Base-by-base conservation (phyloP, 108 stramenopile genomes). In the Nitzschia sp. region DNA sequence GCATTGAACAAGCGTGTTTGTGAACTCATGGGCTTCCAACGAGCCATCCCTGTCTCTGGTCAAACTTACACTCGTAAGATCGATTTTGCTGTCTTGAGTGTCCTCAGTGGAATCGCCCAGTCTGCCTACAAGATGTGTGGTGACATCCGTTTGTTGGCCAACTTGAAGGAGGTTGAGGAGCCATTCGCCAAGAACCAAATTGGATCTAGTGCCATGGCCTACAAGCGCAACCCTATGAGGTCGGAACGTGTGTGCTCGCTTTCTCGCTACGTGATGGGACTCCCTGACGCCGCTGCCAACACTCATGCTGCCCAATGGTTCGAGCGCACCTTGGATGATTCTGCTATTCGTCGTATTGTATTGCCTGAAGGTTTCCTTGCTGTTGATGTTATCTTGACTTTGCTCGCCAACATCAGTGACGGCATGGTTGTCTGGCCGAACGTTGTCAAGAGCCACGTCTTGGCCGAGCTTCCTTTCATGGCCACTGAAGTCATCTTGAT, bases 21-120 rank as follows among this genome's bases (percentile, higher is more conserved):
- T 53, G 80, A 89, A 62, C 79, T 92, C 64, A 95, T 99, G 96
- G 96, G 96, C 8, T 98, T 99, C 84, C 68, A 86, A 53, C 81
- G 84, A 77, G 82, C 83, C 46, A 88, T 98, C 55, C 73, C 95
- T 55, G 96, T 99, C 11, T 95, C 95, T 34, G 97, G 97, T 20
- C 98, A 99, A 78, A 98, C 97, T n/a, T 98, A 98, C 82, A 96
- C 94, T n/a, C 90, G 98, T 43, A 98, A 98, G 79, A 93, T 98
- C 61, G 96, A 97, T 71, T 97, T 87, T 75, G 67, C 82, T 80
- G 77, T 96, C 39, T 67, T 99, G 55, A 83, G 87, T 51, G 72
- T 94, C 8, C 80, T 99, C 20, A 91, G 90, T 65, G 98, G 96
- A 15, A 87, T 99, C 69, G 91, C 96, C 0, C 97, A 98, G 80